Percentiles rank a stretch among this genome's conserved stretches.
These are phyloP conservation scores for Aureobasidium leucospermi DNA, from an alignment of 2,329 filamentous ascomycete species.

Conservation along the genomic window DNA sequence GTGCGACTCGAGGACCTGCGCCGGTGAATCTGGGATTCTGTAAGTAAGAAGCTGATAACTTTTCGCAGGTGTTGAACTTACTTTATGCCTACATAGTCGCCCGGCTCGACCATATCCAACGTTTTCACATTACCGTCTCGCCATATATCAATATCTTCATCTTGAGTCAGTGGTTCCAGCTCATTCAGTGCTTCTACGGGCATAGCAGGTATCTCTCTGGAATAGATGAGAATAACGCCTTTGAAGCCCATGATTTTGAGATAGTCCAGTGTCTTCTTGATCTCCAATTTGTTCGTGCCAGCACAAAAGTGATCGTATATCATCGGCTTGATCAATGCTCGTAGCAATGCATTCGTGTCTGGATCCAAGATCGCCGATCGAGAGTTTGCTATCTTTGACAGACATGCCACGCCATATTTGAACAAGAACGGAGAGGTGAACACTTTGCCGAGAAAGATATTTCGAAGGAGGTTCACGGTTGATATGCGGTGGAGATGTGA, in stretches of 20 bases:
- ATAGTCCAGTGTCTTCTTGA: conserved; percentile 37
- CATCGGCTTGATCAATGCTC: conserved; percentile 38
- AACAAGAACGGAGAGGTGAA: conserved; percentile 28
- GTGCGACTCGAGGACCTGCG: conserved; percentile 37
- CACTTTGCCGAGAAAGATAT: conserved; percentile 25
- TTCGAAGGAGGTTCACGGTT: conserved; percentile 24
- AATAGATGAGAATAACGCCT: conserved; percentile 49
- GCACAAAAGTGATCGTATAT: conserved; percentile 54
- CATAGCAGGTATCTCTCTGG: conserved; percentile 40
- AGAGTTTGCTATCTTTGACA: conserved; percentile 36
- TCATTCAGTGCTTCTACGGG: conserved; percentile 17
- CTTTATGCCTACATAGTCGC: conserved; percentile 48
- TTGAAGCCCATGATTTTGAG: conserved; percentile 43
- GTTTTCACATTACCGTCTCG: conserved; percentile 47
- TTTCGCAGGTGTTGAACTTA: conserved; percentile 22
- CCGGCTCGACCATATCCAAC: conserved; percentile 44
- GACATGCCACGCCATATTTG: conserved; percentile 24
- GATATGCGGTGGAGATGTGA: conserved; percentile 14
- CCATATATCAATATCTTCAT: conserved; percentile 38
- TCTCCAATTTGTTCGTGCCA: conserved; percentile 42
- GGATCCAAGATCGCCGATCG: conserved; percentile 40
- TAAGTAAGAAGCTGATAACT: background rate
- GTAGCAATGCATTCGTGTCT: conserved; percentile 40
- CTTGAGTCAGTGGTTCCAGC: conserved; percentile 1
- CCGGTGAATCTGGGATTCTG: conserved; percentile 36